These are phyloP conservation scores for Pleurotus citrinopileatus DNA, from an alignment of 768 basidiomycete genomes.

Conservation along the genomic window DNA sequence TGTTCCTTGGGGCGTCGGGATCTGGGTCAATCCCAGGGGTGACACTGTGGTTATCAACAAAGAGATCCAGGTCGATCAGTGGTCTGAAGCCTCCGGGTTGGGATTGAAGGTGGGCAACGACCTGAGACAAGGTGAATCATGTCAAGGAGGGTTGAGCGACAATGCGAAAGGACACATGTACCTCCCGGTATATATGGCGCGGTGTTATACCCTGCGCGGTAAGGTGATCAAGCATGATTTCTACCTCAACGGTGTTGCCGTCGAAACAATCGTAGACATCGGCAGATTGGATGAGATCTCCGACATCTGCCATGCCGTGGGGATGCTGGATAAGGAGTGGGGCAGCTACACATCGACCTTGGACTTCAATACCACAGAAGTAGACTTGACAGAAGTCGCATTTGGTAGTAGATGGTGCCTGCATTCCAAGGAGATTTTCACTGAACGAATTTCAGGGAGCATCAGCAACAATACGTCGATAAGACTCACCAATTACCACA, in stretches of 20 bases:
- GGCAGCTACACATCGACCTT: conserved; percentile 65
- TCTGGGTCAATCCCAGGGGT: conserved; percentile 53
- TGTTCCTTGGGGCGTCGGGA: conserved; percentile 54
- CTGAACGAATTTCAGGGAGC: conserved; percentile 29
- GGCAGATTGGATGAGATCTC: conserved; percentile 75
- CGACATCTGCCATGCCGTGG: conserved; percentile 61
- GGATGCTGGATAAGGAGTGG: conserved; percentile 60
- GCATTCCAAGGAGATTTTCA: conserved; percentile 70
- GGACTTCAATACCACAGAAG: conserved; percentile 81
- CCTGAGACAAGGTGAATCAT: conserved; percentile 34
- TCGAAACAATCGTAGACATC: conserved; percentile 83
- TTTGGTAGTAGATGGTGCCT: conserved; percentile 74
- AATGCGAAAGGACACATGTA: conserved; percentile 30
- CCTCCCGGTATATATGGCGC: conserved; percentile 75
- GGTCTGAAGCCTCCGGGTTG: conserved; percentile 64
- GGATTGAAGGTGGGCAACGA: conserved; percentile 55
- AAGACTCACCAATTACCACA: conserved; percentile 78
- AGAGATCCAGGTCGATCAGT: conserved; percentile 68
- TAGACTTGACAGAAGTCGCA: conserved; percentile 82
- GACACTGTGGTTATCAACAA: conserved; percentile 64
- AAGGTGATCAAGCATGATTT: conserved; percentile 81
- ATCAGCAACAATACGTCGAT: neutral
- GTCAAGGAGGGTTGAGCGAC: neutral
- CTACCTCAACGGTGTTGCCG: conserved; percentile 76
- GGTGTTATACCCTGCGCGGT: conserved; percentile 60